Conservation (phyloP, 805 yeast genomes). For the Zygosaccharomyces bisporus region DNA sequence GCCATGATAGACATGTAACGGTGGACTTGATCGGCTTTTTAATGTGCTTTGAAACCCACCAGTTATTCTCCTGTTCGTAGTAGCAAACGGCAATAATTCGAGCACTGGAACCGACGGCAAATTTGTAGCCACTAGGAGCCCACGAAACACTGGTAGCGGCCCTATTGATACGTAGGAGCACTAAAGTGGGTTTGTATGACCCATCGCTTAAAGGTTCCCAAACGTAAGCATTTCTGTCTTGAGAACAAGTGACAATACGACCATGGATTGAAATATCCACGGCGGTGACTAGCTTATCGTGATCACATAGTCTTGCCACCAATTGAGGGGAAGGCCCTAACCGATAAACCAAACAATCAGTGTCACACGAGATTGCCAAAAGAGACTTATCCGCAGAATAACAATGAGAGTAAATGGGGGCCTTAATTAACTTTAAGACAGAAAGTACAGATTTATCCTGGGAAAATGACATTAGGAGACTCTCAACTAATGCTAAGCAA, state of each 20-base stretch:
- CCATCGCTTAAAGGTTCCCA: conserved; percentile 75
- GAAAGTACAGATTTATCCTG: conserved; percentile 29
- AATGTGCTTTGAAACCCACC: conserved; percentile 99
- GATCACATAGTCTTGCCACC: conserved; percentile 68
- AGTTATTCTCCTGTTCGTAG: conserved; percentile 91
- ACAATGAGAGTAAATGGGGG: conserved; percentile 88
- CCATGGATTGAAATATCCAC: conserved; percentile 88
- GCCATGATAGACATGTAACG: conserved; percentile 82
- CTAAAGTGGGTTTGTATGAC: conserved; percentile 80
- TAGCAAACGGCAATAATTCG: conserved; percentile 93
- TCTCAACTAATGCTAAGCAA: conserved; percentile 28
- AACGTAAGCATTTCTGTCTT: conserved; percentile 95
- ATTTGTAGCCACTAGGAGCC: conserved; percentile 93
- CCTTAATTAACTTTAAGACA: conserved; percentile 66
- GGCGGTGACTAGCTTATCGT: conserved; percentile 91
- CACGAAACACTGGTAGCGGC: conserved; percentile 94
- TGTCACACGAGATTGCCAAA: conserved; percentile 81
- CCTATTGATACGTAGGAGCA: conserved; percentile 83
- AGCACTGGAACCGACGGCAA: conserved; percentile 96
- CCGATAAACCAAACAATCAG: conserved; percentile 68
- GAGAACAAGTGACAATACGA: conserved; percentile 92
- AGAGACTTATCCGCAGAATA: conserved; percentile 63
- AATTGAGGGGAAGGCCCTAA: conserved; percentile 53
- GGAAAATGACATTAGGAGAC: conserved; percentile 32
- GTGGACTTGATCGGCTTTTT: conserved; percentile 93